Evolutionary conservation across 352 stramenopile species (phyloP), one percentile per base, ranked within the genome.

Genomic region (Phytophthora syringae): DNA sequence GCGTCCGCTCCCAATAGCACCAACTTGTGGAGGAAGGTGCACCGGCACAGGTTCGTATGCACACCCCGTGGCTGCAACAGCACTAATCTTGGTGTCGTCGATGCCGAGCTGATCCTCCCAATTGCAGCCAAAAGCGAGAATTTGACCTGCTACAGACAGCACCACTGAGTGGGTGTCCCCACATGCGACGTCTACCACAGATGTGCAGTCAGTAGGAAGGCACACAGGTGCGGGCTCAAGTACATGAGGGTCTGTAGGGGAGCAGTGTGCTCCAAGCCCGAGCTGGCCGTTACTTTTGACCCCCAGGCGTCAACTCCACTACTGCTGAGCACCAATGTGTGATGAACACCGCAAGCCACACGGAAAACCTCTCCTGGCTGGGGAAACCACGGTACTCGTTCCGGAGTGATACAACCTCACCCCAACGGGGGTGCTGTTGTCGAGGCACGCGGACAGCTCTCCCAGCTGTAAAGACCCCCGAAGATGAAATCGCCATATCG

Each of bases 41-140:
- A 73, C 52, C 9, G 16, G 48, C 34, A 73, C 39, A 42, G 63
- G 64, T 30, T 64, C 52, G 47, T 60, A 63, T 11, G 34, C 32
- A 37, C 64, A 72, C 12, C 64, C 64, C 1, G 59, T 58, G 5
- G 54, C 45, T 4, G 72, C 63, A 52, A 64, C 12, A 47, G 45
- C 27, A 5, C 27, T 16, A 15, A 42, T 15, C 32, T 52, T 55
- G 34, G 18, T 7, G 9, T 15, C 70, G 4, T 87, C 64, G n/a
- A 90, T 54, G 0, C 81, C 88, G 6, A 96, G 75, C 48, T 96
- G 86, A 0, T 86, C 88, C 7, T 86, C 61, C 70, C 86, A 89
- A 42, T 91, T 86, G 60, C 85, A 86, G 0, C 88, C 88, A 39
- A 79, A 94, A 5, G 69, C 72, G 18, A 80, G 74, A 0, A 94